phyloP scores from a whole-genome alignment of 768 basidiomycete genomes.

The Cystofilobasidium capitatum region DNA sequence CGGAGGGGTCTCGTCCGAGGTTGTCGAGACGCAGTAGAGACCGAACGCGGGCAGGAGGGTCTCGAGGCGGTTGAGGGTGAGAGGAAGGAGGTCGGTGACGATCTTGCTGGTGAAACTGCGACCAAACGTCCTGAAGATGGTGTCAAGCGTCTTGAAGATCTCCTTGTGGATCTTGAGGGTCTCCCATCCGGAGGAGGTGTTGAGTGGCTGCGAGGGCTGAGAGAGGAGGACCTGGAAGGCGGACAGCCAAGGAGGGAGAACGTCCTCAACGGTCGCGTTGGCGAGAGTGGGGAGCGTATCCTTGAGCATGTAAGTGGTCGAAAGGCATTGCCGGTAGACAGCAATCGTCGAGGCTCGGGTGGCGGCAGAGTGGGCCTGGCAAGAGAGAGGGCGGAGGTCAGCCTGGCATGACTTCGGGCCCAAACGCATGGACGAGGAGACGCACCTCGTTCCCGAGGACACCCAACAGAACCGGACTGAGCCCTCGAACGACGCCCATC shows the following conservation, averaged over 20 bases:
- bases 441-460: slow-evolving; percentile 56
- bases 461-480: slow-evolving; percentile 71
- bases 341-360: slow-evolving; percentile 77
- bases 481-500: slow-evolving; percentile 74
- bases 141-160: slow-evolving; percentile 77
- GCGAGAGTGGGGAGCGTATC: slow-evolving; percentile 80
- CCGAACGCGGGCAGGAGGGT: slow-evolving; percentile 48
- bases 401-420: background rate
- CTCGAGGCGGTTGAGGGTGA: slow-evolving; percentile 45
- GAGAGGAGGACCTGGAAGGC: slow-evolving; percentile 68
- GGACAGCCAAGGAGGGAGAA: slow-evolving; percentile 85
- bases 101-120: slow-evolving; percentile 52
- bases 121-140: slow-evolving; percentile 72
- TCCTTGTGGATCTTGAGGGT: slow-evolving; percentile 67
- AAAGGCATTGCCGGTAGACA: slow-evolving; percentile 82
- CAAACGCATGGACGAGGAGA: slow-evolving; percentile 34
- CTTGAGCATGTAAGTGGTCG: slow-evolving; percentile 87
- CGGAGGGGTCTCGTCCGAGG: slow-evolving; percentile 43
- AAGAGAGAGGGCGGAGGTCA: too few relatives aligned
- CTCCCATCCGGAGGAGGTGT: slow-evolving; percentile 65
- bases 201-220: background rate
- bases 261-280: slow-evolving; percentile 65
- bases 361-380: slow-evolving; percentile 58
- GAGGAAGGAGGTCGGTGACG: slow-evolving; percentile 33
- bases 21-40: slow-evolving; percentile 39